Evolutionary conservation across 2,329 filamentous ascomycete genomes (phyloP), one percentile per base, ranked within the genome.

Genomic region (Daldinia eschscholtzii): DNA sequence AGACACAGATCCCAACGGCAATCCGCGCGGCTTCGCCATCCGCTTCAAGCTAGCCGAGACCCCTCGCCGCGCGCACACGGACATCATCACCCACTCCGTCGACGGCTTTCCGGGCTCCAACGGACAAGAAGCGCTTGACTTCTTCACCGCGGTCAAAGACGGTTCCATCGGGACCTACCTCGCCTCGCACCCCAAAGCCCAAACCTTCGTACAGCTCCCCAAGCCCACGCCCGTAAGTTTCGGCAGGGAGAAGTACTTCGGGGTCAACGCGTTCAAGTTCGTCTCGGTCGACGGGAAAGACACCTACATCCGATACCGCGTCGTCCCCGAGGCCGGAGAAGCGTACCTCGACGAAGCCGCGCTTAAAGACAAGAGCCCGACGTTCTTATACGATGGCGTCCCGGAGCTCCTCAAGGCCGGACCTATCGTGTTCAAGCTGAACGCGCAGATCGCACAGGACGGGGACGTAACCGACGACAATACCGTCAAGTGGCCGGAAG

Each of bases 51-150:
- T 64, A n/a, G 48, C 58, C 28, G 50, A 60, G 39, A 58, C 59
- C 5, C 67, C 63, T 39, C 56, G 50, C 13, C 67, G 63, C 26
- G 44, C 55, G 3, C 67, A 70, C 39, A 70, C 67, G 12, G 67
- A 70, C 30, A 70, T 70, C 42, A 55, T 70, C 4, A 44, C 67
- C 1, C 67, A 70, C 26, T 70, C 67, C 12, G 67, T 70, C 2
- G 67, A 70, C 44, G 64, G 67, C 4, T 70, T 70, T 18, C 63
- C 57, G 6, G 67, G 42, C 2, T 61, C 67, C 3, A 61, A 37
- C 28, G 60, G 56, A 4, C 13, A 64, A 42, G 67, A 67, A 2
- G 60, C 59, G 13, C 64, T 67, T 1, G 67, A 58, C 2, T 70
- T 67, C 64, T 70, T 70, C 37, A 44, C 30, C 5, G 59, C 63